Percentiles rank a stretch among this genome's conserved stretches.
Evolutionary conservation across 2,329 filamentous ascomycete species (phyloP).

Genomic region (Verticillium tricorpus): DNA sequence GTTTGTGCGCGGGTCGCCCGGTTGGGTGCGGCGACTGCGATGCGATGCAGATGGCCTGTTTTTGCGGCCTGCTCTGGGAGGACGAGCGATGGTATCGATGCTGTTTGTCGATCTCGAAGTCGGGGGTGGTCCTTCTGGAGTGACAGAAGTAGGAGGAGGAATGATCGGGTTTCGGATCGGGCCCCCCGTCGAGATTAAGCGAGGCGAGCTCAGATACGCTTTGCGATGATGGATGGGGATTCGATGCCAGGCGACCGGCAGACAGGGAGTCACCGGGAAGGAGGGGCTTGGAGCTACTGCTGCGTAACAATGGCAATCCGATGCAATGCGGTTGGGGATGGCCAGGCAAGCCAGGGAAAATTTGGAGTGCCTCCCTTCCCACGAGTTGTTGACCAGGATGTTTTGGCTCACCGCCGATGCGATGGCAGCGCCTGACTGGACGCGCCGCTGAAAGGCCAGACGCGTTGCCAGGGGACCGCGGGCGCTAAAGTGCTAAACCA

Average conservation of each 20-base stretch:
- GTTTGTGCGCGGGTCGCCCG: conserved; percentile 13
- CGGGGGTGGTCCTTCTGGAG: background rate
- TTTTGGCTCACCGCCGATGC: background rate
- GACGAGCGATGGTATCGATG: background rate
- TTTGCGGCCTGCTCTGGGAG: background rate
- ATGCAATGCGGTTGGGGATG: background rate
- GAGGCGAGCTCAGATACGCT: background rate
- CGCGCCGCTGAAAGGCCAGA: background rate
- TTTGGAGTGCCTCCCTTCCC: background rate
- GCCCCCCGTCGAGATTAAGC: background rate
- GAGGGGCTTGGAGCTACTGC: background rate
- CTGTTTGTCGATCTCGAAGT: background rate
- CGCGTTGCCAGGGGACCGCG: background rate
- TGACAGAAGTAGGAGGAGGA: background rate
- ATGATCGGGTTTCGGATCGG: background rate
- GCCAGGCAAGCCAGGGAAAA: background rate
- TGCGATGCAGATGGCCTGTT: background rate
- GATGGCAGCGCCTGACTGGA: background rate
- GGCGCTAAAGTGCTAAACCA: background rate
- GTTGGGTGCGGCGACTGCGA: background rate
- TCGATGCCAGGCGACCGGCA: background rate
- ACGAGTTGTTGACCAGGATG: background rate
- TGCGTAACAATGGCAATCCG: background rate
- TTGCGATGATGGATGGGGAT: background rate
- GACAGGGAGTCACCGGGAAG: background rate